Percentiles rank a stretch among this genome's conserved stretches.
Evolutionary conservation across 2,329 filamentous ascomycete genomes (phyloP).

Genomic region (Colletotrichum tamarilloi): DNA sequence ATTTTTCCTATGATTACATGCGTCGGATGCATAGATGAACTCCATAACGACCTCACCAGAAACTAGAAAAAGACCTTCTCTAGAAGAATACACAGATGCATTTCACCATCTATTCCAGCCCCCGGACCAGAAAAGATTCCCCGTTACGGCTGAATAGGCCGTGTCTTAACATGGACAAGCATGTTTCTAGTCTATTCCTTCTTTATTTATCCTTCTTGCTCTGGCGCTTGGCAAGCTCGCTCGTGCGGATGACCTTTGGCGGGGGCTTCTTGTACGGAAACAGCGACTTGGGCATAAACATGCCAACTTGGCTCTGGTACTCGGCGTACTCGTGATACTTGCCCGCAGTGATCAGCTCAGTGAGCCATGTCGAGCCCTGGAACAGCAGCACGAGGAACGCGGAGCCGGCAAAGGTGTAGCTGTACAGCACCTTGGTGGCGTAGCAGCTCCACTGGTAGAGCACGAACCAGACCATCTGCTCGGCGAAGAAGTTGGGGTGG

Average conservation of each 20-base stretch:
- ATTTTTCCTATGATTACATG: slow-evolving; percentile 12
- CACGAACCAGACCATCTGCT: slow-evolving; percentile 89
- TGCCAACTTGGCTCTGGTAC: slow-evolving; percentile 86
- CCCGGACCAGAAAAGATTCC: background rate
- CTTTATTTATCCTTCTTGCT: slow-evolving; percentile 50
- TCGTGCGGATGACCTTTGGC: slow-evolving; percentile 62
- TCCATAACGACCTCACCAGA: slow-evolving; percentile 12
- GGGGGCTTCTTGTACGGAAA: slow-evolving; percentile 54
- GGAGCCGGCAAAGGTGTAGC: slow-evolving; percentile 82
- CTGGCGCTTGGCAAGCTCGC: slow-evolving; percentile 60
- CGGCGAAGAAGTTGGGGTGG: slow-evolving; percentile 94
- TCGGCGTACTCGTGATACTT: slow-evolving; percentile 92
- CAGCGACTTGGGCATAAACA: slow-evolving; percentile 77
- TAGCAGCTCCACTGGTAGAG: slow-evolving; percentile 91
- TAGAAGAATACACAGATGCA: slow-evolving; percentile 24
- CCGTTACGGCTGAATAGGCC: too few relatives aligned
- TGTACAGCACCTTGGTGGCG: slow-evolving; percentile 75
- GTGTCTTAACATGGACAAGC: too few relatives aligned
- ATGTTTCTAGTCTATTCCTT: too few relatives aligned
- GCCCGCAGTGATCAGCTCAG: slow-evolving; percentile 79
- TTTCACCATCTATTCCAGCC: background rate
- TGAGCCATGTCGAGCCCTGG: slow-evolving; percentile 88
- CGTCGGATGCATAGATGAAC: slow-evolving; percentile 11
- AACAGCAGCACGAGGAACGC: slow-evolving; percentile 82
- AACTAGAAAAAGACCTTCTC: background rate